Conservation (phyloP, 2,329 filamentous ascomycete genomes). For the Didymella pinodella region DNA sequence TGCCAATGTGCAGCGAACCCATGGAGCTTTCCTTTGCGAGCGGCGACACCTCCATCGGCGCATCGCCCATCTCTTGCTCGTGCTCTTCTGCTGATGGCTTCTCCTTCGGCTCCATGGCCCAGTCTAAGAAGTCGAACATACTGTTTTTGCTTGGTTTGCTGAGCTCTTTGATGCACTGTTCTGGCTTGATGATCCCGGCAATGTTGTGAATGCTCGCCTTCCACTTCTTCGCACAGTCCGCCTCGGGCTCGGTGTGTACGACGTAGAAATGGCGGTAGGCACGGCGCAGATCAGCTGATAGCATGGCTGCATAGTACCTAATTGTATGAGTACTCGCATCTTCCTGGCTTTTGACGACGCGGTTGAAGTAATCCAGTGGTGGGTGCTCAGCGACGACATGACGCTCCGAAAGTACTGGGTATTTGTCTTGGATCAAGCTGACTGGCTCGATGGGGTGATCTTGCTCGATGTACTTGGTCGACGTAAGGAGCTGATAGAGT, state of each 20-base stretch:
- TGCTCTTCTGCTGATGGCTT: neutral
- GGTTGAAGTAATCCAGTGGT: slow-evolving; percentile 37
- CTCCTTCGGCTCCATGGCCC: slow-evolving; percentile 26
- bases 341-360: slow-evolving; percentile 27
- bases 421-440: slow-evolving; percentile 33
- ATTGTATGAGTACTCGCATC: slow-evolving; percentile 41
- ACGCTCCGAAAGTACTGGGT: slow-evolving; percentile 42
- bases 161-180: slow-evolving; percentile 38
- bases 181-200: slow-evolving; percentile 41
- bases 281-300: slow-evolving; percentile 31
- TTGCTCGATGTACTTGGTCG: slow-evolving; percentile 39
- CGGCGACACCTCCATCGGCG: neutral
- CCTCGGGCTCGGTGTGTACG: slow-evolving; percentile 40
- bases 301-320: slow-evolving; percentile 35
- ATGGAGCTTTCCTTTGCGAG: neutral
- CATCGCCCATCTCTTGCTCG: slow-evolving; percentile 1
- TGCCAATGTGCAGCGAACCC: neutral
- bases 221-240: slow-evolving; percentile 31
- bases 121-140: slow-evolving; percentile 43
- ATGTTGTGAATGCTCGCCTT: slow-evolving; percentile 34
- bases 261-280: slow-evolving; percentile 45
- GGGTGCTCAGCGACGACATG: slow-evolving; percentile 28
- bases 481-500: slow-evolving; percentile 37
- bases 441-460: slow-evolving; percentile 23
- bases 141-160: slow-evolving; percentile 26